A percentile compares a stretch with the other conserved stretches of the same genome.
phyloP scores from a whole-genome alignment of 1,139 yeast species.

The Zygosaccharomyces pseudobailii region DNA sequence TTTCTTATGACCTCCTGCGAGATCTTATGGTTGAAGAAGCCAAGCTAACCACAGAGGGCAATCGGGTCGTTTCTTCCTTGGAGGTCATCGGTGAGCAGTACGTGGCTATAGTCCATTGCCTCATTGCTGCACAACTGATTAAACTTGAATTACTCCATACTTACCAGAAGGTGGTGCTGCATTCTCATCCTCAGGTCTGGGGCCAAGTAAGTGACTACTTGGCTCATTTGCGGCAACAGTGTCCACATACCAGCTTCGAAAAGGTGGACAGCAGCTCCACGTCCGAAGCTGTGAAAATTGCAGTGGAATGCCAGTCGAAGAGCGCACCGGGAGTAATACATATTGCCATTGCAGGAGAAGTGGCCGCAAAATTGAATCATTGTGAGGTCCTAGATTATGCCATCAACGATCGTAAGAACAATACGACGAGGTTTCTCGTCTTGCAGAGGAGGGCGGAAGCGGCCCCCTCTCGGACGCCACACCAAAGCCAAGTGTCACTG shows the following conservation, averaged over 20 bases:
- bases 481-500: conserved; percentile 42
- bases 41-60: conserved; percentile 10
- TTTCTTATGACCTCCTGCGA: conserved; percentile 74
- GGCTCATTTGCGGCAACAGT: conserved; percentile 43
- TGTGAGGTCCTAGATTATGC: conserved; percentile 52
- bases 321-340: conserved; percentile 33
- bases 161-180: conserved; percentile 49
- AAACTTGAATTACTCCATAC: conserved; percentile 31
- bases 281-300: conserved; percentile 73
- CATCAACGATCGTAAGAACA: conserved; percentile 67
- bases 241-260: conserved; percentile 37
- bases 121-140: conserved; percentile 47
- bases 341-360: conserved; percentile 56
- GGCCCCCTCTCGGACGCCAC: background rate
- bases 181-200: conserved; percentile 98
- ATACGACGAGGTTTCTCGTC: conserved; percentile 81
- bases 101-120: conserved; percentile 76
- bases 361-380: conserved; percentile 61
- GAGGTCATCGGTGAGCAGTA: conserved; percentile 70
- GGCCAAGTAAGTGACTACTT: conserved; percentile 73
- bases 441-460: conserved; percentile 34
- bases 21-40: conserved; percentile 46
- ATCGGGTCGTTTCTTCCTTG: conserved; percentile 34
- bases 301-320: conserved; percentile 31
- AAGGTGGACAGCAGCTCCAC: conserved; percentile 72